Conservation (phyloP, 495 filamentous ascomycete species). For the Tetracladium setigerum region DNA sequence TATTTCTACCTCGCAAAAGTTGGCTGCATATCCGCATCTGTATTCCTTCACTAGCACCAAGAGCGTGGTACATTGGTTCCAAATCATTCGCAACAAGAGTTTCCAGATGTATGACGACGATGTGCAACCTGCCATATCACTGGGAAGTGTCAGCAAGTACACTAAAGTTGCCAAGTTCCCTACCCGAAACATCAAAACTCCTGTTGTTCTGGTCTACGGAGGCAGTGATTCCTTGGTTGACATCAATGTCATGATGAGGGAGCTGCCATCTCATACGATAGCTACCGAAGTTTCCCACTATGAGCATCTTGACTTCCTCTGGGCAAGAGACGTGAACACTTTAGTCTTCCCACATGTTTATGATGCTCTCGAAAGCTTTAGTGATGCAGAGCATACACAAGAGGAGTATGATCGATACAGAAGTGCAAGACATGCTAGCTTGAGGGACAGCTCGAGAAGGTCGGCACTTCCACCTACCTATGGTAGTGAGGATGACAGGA, state of each 20-base stretch:
- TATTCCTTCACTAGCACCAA: slow-evolving; percentile 97
- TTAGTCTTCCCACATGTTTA: slow-evolving; percentile 87
- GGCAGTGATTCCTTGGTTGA: slow-evolving; percentile 93
- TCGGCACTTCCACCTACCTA: slow-evolving; percentile 5
- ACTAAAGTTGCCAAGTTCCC: slow-evolving; percentile 92
- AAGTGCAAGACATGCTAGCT: slow-evolving; percentile 14
- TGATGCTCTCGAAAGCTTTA: slow-evolving; percentile 69
- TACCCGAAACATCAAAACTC: slow-evolving; percentile 93
- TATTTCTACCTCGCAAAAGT: slow-evolving; percentile 80
- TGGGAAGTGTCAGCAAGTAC: slow-evolving; percentile 40
- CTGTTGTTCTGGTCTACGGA: slow-evolving; percentile 87
- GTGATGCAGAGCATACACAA: slow-evolving; percentile 37
- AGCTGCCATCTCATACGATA: slow-evolving; percentile 74
- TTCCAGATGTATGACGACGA: slow-evolving; percentile 99
- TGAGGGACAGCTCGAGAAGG: slow-evolving; percentile 7
- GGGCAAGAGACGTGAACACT: slow-evolving; percentile 77
- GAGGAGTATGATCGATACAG: slow-evolving; percentile 38
- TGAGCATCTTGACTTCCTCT: slow-evolving; percentile 96
- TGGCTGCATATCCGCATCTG: slow-evolving; percentile 93
- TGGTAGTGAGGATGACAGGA: slow-evolving; percentile 15
- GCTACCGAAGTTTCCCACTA: slow-evolving; percentile 82
- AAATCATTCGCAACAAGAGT: slow-evolving; percentile 88
- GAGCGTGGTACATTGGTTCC: slow-evolving; percentile 96
- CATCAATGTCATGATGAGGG: slow-evolving; percentile 83
- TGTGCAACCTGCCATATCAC: slow-evolving; percentile 44